Evolutionary conservation across 331 rosid species (phyloP), one percentile per base, ranked within the genome.

Genomic region (Arachis monticola): DNA sequence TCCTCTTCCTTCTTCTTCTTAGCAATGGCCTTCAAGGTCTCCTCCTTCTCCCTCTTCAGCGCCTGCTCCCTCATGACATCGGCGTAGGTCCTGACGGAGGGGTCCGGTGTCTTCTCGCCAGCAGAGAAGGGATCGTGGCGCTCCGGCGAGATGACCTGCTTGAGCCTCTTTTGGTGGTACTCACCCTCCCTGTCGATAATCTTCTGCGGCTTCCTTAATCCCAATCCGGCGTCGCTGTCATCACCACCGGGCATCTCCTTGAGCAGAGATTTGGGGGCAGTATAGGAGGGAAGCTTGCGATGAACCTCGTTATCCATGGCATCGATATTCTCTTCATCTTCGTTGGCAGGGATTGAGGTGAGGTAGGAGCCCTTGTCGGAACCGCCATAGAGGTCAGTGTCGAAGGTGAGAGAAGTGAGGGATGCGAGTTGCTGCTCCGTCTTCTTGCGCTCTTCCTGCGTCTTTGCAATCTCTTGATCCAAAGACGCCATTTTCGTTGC

Each of bases 1-100:
- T 89, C 97, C n/a, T 88, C 92, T 27, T 93, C 97, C 80, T 94
- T 84, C 83, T 83, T 91, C 92, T 91, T 94, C 85, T 90, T 87
- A 0, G 95, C 79, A 30, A 94, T 92, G 0, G 74, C 77, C 45
- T 83, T 84, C 62, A 87, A 4, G 0, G 99, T 94, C 41, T 94
- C 99, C 70, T 94, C 97, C 62, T 80, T 83, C 83, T 92, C 96
- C 82, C 93, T 88, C 90, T 90, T 94, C 74, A 89, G 74, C 0
- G 89, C 91, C 80, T 85, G 89, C 68, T 94, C 99, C 50, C 87
- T 86, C 99, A 94, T 94, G 8, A 90, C 80, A 31, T 94, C 99
- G 0, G 85, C 85, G 8, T 94, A 94, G 0, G 92, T 88, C 81
- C 99, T 88, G 9, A 80, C 85, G 0, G 83, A 60, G 0, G 98